These are phyloP conservation scores for Epicoccum nigrum DNA, from an alignment of 2,329 filamentous ascomycete genomes.

Conservation along the genomic window DNA sequence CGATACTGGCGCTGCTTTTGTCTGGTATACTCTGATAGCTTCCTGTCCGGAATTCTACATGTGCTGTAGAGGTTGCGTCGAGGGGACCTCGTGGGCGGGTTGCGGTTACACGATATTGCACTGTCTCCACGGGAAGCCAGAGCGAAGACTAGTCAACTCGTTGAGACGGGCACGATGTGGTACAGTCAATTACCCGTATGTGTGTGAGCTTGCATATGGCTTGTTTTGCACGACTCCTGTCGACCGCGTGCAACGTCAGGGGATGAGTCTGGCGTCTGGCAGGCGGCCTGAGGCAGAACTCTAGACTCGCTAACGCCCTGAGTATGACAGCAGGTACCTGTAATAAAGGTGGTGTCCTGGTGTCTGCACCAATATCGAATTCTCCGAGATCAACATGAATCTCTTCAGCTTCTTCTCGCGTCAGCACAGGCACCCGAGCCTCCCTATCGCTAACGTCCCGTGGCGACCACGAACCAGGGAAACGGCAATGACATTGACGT, in stretches of 20 bases:
- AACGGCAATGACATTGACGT: constrained; percentile 16
- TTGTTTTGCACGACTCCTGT: constrained; percentile 16
- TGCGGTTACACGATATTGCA: neutral
- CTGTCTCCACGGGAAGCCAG: neutral
- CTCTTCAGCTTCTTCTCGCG: constrained; percentile 3
- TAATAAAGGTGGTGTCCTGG: constrained; percentile 2
- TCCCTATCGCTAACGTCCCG: constrained; percentile 2
- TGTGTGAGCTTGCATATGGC: constrained; percentile 21
- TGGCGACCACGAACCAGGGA: constrained; percentile 18
- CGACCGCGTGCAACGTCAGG: constrained; percentile 2
- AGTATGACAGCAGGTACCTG: neutral
- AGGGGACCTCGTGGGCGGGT: neutral
- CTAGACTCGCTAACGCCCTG: constrained; percentile 1
- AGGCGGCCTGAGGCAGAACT: constrained; percentile 4
- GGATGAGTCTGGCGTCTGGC: constrained; percentile 3
- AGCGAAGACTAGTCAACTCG: neutral
- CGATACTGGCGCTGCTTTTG: no score
- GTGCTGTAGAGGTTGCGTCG: neutral
- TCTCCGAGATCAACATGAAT: constrained; percentile 6
- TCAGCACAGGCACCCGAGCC: constrained; percentile 8
- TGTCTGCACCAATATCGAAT: constrained; percentile 3
- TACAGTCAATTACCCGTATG: constrained; percentile 8
- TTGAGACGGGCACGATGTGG: constrained; percentile 21
- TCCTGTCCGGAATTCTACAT: neutral
- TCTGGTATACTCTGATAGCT: no score